Base-by-base conservation (phyloP, 1,139 yeast genomes). In the Keqinozyma sinolaborantium region DNA sequence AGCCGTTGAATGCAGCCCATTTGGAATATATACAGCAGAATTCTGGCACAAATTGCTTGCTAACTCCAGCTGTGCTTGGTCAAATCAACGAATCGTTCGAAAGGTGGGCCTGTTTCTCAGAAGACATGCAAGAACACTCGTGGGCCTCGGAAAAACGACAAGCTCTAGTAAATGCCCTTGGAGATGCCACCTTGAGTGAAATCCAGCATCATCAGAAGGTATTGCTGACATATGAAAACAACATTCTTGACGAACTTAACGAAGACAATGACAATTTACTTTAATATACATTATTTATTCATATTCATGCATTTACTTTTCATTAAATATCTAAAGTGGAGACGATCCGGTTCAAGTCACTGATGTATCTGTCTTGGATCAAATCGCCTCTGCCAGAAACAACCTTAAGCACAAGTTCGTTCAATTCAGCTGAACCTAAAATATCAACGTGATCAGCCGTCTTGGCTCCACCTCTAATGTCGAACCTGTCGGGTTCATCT, bases 391-490 rank as follows among this genome's bases (percentile, higher is more conserved):
- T 56, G 0, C 97, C 98, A 28, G 87, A 71, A 3, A 90, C 97
- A 14, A 92, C 90, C 40, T 76, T 74, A 36, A 92, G 65, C 4
- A 92, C 68, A 48, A 90, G 64, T 51, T 92, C 97, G 53, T 92
- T 92, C 53, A 92, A 66, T 52, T 83, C 95, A 0, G 97, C 88
- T 38, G 95, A 80, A 1, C 98, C 98, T 30, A 92, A 67, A 35
- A 92, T 88, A 55, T 94, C 98, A 15, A 92, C 98, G 57, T 92
- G 98, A 49, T 92, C 98, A 0, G 98, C 97, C 1, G 97, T 92
- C 52, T 85, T 85, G 14, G 97, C 95, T 4, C 98, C 98, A 14
- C 98, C 98, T 44, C 98, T 74, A 30, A 92, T 83, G 60, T 94
- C 98, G 51, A 83, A 87, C 45, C 86, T 66, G 50, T 86, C 95